Evolutionary conservation across 306 rosid species (phyloP).

Genomic region (Dalbergia oliveri): DNA sequence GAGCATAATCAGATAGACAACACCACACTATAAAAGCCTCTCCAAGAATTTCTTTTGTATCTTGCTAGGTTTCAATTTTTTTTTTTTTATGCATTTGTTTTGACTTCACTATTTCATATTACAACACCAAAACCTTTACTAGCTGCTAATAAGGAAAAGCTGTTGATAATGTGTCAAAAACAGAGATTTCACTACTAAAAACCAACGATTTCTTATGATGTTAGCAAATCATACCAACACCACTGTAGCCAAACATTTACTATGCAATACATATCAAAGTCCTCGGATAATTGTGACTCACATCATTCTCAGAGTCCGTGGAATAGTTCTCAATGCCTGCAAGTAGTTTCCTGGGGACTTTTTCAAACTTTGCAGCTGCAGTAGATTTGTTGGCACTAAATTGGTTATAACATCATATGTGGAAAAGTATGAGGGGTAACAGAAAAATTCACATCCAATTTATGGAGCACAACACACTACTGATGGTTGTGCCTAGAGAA

Average conservation of each 20-base stretch:
- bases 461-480: conserved; percentile 36
- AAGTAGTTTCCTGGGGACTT: conserved; percentile 83
- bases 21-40: conserved; percentile 19
- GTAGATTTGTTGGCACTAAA: conserved; percentile 38
- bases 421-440: conserved; percentile 28
- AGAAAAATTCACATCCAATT: conserved; percentile 25
- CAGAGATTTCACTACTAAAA: conserved; percentile 5
- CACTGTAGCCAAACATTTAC: conserved; percentile 33
- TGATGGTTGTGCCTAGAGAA: conserved; percentile 21
- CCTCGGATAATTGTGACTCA: conserved; percentile 56
- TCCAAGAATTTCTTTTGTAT: conserved; percentile 15
- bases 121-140: background rate
- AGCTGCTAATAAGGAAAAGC: background rate
- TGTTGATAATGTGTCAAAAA: background rate
- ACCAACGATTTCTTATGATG: conserved; percentile 8
- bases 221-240: background rate
- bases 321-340: conserved; percentile 91
- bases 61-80: background rate
- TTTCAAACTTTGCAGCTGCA: conserved; percentile 86
- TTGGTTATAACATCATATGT: conserved; percentile 18
- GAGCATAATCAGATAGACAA: conserved; percentile 18
- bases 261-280: conserved; percentile 15
- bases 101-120: conserved; percentile 1
- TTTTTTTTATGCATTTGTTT: conserved; percentile 4
- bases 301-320: conserved; percentile 98